These are phyloP conservation scores for Prunus dulcis DNA, from an alignment of 306 rosid genomes.

Conservation along the genomic window DNA sequence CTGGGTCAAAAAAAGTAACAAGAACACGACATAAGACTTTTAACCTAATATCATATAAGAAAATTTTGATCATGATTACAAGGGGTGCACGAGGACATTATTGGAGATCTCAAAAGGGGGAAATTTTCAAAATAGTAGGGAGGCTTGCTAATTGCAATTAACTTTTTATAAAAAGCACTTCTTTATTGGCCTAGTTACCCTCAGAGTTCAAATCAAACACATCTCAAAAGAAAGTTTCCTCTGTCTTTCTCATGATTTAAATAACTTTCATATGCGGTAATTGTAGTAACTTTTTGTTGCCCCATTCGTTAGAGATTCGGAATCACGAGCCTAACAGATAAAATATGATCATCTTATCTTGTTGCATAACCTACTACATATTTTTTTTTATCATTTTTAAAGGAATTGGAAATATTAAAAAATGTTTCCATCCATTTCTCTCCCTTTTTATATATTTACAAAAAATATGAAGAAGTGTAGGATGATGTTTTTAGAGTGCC, in stretches of 20 bases:
- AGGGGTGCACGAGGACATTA: conserved; percentile 37
- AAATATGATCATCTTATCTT: too few species aligned
- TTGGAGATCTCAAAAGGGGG: conserved; percentile 6
- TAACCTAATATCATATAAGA: neutral
- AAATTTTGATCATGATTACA: conserved; percentile 29
- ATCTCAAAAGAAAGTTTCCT: neutral
- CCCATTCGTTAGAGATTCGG: neutral
- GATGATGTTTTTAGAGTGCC: accelerated
- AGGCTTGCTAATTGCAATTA: neutral
- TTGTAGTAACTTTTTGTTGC: neutral
- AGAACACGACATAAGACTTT: neutral
- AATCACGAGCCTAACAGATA: neutral
- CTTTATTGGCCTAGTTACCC: neutral
- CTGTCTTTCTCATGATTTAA: neutral
- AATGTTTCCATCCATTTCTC: too few species aligned
- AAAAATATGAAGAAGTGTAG: too few species aligned
- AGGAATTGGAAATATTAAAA: neutral
- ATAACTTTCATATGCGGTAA: neutral
- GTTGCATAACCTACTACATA: neutral
- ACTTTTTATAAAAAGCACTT: conserved; percentile 5
- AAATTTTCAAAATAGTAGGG: neutral
- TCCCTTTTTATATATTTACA: too few species aligned
- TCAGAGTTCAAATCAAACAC: neutral
- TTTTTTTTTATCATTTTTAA: too few species aligned
- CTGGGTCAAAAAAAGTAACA: neutral